Evolutionary conservation across 352 stramenopile genomes (phyloP), one percentile per base, ranked within the genome.

Genomic region (Pythium volutum): DNA sequence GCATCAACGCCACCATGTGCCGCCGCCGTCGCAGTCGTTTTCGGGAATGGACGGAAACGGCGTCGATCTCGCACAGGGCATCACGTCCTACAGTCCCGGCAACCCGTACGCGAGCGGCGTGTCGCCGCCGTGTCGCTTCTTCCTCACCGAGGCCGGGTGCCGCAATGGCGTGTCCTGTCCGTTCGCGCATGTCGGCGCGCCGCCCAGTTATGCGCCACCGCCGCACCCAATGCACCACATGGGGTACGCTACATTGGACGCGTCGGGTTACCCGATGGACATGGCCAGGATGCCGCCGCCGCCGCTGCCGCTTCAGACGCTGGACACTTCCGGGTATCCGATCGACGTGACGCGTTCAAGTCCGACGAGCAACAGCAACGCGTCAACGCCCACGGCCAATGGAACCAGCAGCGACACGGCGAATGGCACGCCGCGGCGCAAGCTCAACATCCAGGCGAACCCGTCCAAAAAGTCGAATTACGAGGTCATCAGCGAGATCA

Each of bases 401-500:
- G 34, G 51, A 22, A 26, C 38, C 33, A n/a, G 55, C 42, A 54
- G 38, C 38, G 31, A 62, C 25, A 29, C n/a, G 26, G 26, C 33
- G 41, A 55, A 48, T 49, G 31, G 20, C 6, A 67, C 62, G 16
- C 58, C 69, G 1, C 67, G 78, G 22, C 64, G 70, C 29, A 75
- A 75, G 43, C 55, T 89, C 29, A 77, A 88, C 43, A 87, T 90
- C 48, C 79, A 90, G 57, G 69, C 77, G 36, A 90, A 92, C 29
- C 74, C 77, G 34, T 75, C 73, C 23, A 87, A 84, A 57, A 83
- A 79, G 22, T 63, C 58, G n/a, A 81, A 84, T 50, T 77, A 78
- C 57, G 83, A 92, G 58, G 73, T 81, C 14, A 89, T 90, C 58
- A 87, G 79, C 50, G 83, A 90, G 65, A 88, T 92, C 43, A 58